Conservation (phyloP, 345 rosid genomes). For the Excoecaria cochinchinensis region DNA sequence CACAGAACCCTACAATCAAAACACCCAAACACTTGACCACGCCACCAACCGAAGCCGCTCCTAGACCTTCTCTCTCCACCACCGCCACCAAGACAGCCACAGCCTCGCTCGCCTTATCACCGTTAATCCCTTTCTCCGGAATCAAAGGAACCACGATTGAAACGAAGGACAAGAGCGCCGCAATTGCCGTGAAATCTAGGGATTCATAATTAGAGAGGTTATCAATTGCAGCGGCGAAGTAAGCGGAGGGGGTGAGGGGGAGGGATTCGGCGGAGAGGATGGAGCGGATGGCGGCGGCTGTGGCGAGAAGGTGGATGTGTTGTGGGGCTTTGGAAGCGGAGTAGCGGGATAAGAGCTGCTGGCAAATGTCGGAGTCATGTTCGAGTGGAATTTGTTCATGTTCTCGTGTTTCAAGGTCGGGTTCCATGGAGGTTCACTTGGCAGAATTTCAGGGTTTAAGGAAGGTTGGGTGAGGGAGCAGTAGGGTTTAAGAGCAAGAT, state of each 20-base stretch:
- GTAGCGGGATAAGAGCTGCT: slow-evolving; percentile 87
- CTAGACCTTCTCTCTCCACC: slow-evolving; percentile 44
- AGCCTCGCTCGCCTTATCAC: slow-evolving; percentile 64
- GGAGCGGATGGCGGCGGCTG: slow-evolving; percentile 85
- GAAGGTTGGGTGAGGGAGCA: not conserved
- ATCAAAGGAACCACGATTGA: slow-evolving; percentile 57
- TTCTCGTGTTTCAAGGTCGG: not conserved
- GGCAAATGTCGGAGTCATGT: slow-evolving; percentile 62
- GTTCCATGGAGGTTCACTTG: not conserved
- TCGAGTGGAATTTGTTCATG: slow-evolving; percentile 22
- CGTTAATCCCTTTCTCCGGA: slow-evolving; percentile 45
- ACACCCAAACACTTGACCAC: slow-evolving; percentile 79
- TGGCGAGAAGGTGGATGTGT: slow-evolving; percentile 87
- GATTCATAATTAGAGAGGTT: slow-evolving; percentile 27
- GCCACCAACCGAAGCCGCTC: slow-evolving; percentile 61
- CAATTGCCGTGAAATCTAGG: slow-evolving; percentile 53
- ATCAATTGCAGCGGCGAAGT: slow-evolving; percentile 76
- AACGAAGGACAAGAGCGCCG: slow-evolving; percentile 66
- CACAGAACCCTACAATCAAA: slow-evolving; percentile 55
- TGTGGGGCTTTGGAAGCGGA: slow-evolving; percentile 77
- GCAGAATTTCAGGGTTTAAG: slow-evolving; percentile 7
- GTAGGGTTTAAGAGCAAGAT: slow-evolving; percentile 10
- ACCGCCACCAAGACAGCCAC: slow-evolving; percentile 52
- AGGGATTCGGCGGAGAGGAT: slow-evolving; percentile 67
- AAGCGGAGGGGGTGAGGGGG: slow-evolving; percentile 56